phyloP scores from a whole-genome alignment of 148 eudicot species.

The Rhododendron griersonianum region DNA sequence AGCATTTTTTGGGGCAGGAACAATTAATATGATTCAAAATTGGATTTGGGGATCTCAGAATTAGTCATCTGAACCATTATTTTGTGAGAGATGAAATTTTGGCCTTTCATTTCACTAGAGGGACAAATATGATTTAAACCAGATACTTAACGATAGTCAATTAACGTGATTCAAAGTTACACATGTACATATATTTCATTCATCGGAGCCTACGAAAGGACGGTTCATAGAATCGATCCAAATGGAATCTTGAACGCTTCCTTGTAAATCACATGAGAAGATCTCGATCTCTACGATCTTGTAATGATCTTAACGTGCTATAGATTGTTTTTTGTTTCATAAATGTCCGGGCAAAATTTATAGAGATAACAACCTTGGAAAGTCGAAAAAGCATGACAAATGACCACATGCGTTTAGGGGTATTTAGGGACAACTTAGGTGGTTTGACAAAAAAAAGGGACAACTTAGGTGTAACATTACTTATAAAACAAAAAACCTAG shows the following conservation, averaged over 20 bases:
- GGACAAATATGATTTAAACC: neutral
- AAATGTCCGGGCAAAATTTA: neutral
- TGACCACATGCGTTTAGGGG: neutral
- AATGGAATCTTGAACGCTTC: neutral
- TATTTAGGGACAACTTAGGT: neutral
- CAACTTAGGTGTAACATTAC: neutral
- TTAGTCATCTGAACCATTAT: neutral
- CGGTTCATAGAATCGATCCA: neutral
- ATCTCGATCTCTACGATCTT: neutral
- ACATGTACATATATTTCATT: neutral
- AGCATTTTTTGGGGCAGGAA: neutral
- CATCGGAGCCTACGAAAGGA: neutral
- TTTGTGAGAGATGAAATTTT: neutral
- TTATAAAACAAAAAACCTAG: too few species aligned
- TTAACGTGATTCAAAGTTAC: too few species aligned
- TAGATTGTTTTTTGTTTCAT: neutral
- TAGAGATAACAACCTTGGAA: neutral
- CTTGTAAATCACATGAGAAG: neutral
- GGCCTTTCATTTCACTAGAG: neutral
- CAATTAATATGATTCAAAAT: too few species aligned
- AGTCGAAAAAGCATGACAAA: neutral
- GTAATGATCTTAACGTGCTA: neutral
- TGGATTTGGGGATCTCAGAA: neutral
- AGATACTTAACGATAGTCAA: neutral
- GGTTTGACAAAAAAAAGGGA: neutral